These are phyloP conservation scores for Ustilago hordei DNA, from an alignment of 1,284 basidiomycete genomes.

Conservation along the genomic window DNA sequence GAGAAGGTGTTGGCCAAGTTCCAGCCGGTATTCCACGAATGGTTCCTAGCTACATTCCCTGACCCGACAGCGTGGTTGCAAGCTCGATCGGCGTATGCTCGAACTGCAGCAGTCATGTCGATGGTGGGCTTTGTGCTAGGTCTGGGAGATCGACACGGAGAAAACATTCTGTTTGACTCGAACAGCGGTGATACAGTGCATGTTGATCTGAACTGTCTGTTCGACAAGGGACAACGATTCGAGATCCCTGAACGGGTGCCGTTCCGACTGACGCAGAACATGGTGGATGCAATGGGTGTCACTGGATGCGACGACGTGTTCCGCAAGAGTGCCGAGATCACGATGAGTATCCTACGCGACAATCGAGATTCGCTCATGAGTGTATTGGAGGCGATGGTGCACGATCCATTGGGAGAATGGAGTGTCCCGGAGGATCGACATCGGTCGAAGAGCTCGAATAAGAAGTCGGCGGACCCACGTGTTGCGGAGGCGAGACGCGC, in stretches of 20 bases:
- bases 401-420: conserved; percentile 98
- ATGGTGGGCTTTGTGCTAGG: conserved; percentile 99
- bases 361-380: conserved; percentile 96
- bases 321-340: conserved; percentile 91
- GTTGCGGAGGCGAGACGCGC: conserved; percentile 62
- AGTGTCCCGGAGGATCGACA: conserved; percentile 74
- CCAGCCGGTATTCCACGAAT: conserved; percentile 93
- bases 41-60: conserved; percentile 96
- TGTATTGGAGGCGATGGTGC: conserved; percentile 95
- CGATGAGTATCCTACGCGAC: conserved; percentile 85
- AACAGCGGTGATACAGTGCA: conserved; percentile 92
- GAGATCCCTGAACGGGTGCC: conserved; percentile 93
- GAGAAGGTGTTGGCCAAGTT: conserved; percentile 74
- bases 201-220: conserved; percentile 98
- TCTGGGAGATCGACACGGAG: conserved; percentile 95
- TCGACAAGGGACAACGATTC: conserved; percentile 89
- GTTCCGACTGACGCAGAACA: conserved; percentile 93
- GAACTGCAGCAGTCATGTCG: conserved; percentile 96
- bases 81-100: conserved; percentile 84
- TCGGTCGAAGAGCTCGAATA: conserved; percentile 46
- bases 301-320: conserved; percentile 94
- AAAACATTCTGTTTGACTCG: conserved; percentile 94
- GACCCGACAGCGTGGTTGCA: conserved; percentile 95
- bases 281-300: conserved; percentile 92
- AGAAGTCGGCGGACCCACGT: conserved; percentile 53